phyloP scores from a whole-genome alignment of 495 filamentous ascomycete species.

The Talaromyces nanjingensis region DNA sequence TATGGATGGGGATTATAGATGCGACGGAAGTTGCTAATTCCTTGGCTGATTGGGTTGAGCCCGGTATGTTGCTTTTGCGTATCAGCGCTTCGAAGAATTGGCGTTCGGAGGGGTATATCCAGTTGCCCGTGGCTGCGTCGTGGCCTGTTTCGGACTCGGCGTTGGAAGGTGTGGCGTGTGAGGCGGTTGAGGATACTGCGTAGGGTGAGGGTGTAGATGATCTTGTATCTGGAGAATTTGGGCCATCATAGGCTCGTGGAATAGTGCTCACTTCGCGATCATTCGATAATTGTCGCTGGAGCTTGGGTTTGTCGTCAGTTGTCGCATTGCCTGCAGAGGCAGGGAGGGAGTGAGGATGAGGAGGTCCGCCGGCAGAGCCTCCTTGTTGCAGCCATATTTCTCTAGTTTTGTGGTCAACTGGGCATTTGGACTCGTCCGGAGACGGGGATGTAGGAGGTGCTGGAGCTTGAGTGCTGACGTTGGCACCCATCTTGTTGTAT shows the following conservation, averaged over 20 bases:
- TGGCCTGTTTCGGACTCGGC: slow-evolving; percentile 63
- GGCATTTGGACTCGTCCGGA: slow-evolving; percentile 48
- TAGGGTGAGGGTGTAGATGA: slow-evolving; percentile 21
- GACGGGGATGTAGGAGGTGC: slow-evolving; percentile 19
- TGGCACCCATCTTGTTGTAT: slow-evolving; percentile 28
- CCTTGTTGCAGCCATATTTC: slow-evolving; percentile 65
- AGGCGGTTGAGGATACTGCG: slow-evolving; percentile 25
- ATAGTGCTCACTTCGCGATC: slow-evolving; percentile 77
- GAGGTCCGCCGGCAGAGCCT: slow-evolving; percentile 18
- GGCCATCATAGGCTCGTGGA: slow-evolving; percentile 52
- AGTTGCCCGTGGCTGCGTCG: slow-evolving; percentile 65
- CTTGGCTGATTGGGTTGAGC: slow-evolving; percentile 29
- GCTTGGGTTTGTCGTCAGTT: slow-evolving; percentile 22
- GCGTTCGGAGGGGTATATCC: slow-evolving; percentile 93
- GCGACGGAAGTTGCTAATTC: slow-evolving; percentile 64
- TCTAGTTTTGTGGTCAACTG: slow-evolving; percentile 82
- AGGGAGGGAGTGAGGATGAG: slow-evolving; percentile 24
- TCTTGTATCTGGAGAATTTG: slow-evolving; percentile 9
- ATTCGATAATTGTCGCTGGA: slow-evolving; percentile 38
- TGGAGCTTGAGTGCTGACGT: slow-evolving; percentile 33
- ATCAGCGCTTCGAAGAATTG: slow-evolving; percentile 95
- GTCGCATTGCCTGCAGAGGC: slow-evolving; percentile 16
- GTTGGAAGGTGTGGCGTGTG: slow-evolving; percentile 53
- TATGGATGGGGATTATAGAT: slow-evolving; percentile 93
- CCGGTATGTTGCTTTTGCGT: slow-evolving; percentile 58